These are phyloP conservation scores for Solanum clarkiae DNA, from an alignment of 257 asterid species.

Conservation along the genomic window DNA sequence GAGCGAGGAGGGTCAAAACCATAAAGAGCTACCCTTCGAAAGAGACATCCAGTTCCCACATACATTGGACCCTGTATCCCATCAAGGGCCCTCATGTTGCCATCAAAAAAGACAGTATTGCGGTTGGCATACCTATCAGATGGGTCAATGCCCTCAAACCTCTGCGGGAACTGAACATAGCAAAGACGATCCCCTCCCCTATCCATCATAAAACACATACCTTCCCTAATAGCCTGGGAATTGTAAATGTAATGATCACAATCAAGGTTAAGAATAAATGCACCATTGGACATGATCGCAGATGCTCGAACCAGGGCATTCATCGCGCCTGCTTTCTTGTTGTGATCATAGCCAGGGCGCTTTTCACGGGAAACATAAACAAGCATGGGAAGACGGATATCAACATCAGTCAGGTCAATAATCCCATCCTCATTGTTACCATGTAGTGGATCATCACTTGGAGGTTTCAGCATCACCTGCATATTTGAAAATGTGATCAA, in stretches of 20 bases:
- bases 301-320: slow-evolving; percentile 77
- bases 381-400: slow-evolving; percentile 71
- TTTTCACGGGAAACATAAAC: slow-evolving; percentile 76
- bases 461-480: slow-evolving; percentile 79
- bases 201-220: slow-evolving; percentile 83
- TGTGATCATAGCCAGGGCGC: slow-evolving; percentile 75
- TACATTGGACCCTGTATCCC: slow-evolving; percentile 71
- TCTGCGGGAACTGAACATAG: slow-evolving; percentile 66
- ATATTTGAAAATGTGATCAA: not conserved
- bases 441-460: slow-evolving; percentile 58
- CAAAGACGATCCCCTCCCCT: slow-evolving; percentile 65
- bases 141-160: slow-evolving; percentile 67
- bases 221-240: slow-evolving; percentile 69
- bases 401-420: slow-evolving; percentile 41
- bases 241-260: slow-evolving; percentile 67
- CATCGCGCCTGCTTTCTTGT: slow-evolving; percentile 83
- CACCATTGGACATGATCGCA: slow-evolving; percentile 72
- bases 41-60: slow-evolving; percentile 67
- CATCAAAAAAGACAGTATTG: slow-evolving; percentile 65
- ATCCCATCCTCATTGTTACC: slow-evolving; percentile 36
- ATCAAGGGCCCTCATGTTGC: slow-evolving; percentile 72
- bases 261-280: slow-evolving; percentile 70
- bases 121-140: slow-evolving; percentile 65
- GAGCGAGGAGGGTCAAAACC: slow-evolving; percentile 71
- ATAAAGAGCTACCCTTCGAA: slow-evolving; percentile 51